Percentiles rank a stretch among this genome's conserved stretches.
Evolutionary conservation across 2,329 filamentous ascomycete species (phyloP).

Genomic region (Blumeria hordei): DNA sequence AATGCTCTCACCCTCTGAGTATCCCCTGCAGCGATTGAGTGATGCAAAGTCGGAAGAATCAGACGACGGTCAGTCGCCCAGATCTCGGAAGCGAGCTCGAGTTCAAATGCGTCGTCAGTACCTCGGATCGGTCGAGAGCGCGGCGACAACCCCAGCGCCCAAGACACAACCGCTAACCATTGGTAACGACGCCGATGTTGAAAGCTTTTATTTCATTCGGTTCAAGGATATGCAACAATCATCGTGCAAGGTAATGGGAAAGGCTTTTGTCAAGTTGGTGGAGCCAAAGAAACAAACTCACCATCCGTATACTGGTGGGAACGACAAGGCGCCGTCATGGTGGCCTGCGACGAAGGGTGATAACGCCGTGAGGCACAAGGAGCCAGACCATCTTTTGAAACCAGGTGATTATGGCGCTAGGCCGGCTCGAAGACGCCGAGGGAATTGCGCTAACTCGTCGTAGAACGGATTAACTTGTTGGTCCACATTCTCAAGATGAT

Average conservation of each 20-base stretch:
- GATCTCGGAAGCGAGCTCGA: constrained; percentile 8
- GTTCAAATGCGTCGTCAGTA: constrained; percentile 3
- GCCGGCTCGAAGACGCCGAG: background rate
- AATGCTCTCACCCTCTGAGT: background rate
- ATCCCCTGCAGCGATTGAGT: background rate
- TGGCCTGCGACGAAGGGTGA: constrained; percentile 35
- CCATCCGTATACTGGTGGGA: constrained; percentile 44
- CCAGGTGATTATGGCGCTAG: constrained; percentile 23
- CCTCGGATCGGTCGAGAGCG: constrained; percentile 6
- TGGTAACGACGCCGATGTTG: constrained; percentile 27
- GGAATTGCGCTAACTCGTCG: background rate
- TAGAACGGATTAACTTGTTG: constrained; percentile 34
- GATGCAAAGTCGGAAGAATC: constrained; percentile 8
- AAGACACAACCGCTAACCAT: constrained; percentile 21
- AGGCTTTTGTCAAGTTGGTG: constrained; percentile 51
- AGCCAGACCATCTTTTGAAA: constrained; percentile 50
- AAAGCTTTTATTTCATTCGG: constrained; percentile 33
- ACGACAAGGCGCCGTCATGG: constrained; percentile 39
- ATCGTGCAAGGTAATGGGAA: constrained; percentile 47
- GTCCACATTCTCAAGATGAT: constrained; percentile 35
- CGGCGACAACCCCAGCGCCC: constrained; percentile 4
- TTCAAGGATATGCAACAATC: constrained; percentile 46
- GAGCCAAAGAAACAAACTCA: constrained; percentile 57
- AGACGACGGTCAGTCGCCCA: constrained; percentile 6
- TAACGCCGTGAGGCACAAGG: constrained; percentile 37